A percentile compares a stretch with the other conserved stretches of the same genome.
Evolutionary conservation across 495 filamentous ascomycete species (phyloP).

Genomic region (Melanomma pulvis-pyrius): DNA sequence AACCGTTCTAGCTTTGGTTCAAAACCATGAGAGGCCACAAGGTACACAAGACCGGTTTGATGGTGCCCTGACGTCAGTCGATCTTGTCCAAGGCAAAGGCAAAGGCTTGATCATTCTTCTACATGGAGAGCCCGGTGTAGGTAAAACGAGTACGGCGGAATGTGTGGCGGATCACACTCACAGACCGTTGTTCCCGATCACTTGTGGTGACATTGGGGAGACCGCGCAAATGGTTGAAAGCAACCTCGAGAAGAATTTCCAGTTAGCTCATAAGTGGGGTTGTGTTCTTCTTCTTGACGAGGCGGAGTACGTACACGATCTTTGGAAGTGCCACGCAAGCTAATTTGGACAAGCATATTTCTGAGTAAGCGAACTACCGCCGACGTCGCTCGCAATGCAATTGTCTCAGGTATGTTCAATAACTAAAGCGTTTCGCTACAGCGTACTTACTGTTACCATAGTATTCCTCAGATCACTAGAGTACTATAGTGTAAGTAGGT

Average conservation of each 20-base stretch:
- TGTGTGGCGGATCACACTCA: conserved; percentile 28
- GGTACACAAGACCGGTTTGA: too few relatives aligned
- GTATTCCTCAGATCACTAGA: conserved; percentile 29
- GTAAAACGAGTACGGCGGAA: conserved; percentile 27
- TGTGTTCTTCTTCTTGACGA: conserved; percentile 28
- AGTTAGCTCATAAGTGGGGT: conserved; percentile 26
- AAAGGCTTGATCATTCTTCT: not conserved
- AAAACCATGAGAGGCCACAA: too few relatives aligned
- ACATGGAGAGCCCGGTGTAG: conserved; percentile 45
- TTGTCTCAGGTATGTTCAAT: too few relatives aligned
- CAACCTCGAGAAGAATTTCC: conserved; percentile 17
- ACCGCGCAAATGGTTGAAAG: conserved; percentile 22
- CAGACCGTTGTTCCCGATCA: conserved; percentile 26
- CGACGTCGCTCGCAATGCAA: conserved; percentile 29
- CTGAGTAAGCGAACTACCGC: conserved; percentile 20
- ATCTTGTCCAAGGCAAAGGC: too few relatives aligned
- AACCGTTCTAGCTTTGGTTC: too few relatives aligned
- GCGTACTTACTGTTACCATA: too few relatives aligned
- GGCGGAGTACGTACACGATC: conserved; percentile 23
- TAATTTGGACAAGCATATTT: conserved; percentile 30
- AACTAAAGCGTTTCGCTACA: too few relatives aligned
- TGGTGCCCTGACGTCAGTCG: too few relatives aligned
- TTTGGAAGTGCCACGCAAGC: conserved; percentile 25
- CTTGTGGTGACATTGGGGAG: conserved; percentile 24
- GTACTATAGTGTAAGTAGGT: too few relatives aligned